These are phyloP conservation scores for Bryoglossum gracile DNA, from an alignment of 495 filamentous ascomycete genomes.

Conservation along the genomic window DNA sequence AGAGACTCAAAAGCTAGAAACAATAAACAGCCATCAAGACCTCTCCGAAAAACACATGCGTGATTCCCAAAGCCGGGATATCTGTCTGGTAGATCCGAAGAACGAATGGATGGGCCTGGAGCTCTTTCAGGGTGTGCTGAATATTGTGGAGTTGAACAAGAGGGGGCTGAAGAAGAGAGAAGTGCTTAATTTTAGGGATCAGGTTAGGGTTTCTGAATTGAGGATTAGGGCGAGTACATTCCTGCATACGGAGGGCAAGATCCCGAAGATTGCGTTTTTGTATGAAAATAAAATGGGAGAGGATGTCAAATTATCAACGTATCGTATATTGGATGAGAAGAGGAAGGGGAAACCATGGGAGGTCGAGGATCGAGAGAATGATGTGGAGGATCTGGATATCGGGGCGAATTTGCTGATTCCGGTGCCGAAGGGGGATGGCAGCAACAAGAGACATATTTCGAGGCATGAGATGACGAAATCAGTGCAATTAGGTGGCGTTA, in stretches of 20 bases:
- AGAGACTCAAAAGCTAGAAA: slow-evolving; percentile 51
- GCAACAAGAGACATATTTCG: slow-evolving; percentile 43
- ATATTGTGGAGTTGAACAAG: slow-evolving; percentile 61
- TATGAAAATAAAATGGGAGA: slow-evolving; percentile 68
- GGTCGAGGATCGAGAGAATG: slow-evolving; percentile 39
- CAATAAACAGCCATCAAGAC: slow-evolving; percentile 63
- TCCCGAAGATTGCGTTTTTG: slow-evolving; percentile 75
- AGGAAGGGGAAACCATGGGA: slow-evolving; percentile 38
- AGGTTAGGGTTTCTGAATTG: slow-evolving; percentile 75
- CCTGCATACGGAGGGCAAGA: slow-evolving; percentile 61
- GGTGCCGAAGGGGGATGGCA: slow-evolving; percentile 49
- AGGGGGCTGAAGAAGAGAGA: slow-evolving; percentile 47
- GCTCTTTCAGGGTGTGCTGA: slow-evolving; percentile 82
- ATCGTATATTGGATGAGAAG: slow-evolving; percentile 48
- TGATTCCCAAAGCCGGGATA: slow-evolving; percentile 66
- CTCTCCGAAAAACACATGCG: slow-evolving; percentile 72
- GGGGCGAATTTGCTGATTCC: slow-evolving; percentile 81
- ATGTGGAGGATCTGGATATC: slow-evolving; percentile 55
- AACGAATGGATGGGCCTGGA: slow-evolving; percentile 77
- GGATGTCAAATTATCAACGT: slow-evolving; percentile 52
- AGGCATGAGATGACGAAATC: slow-evolving; percentile 40
- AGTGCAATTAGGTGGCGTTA: slow-evolving; percentile 55
- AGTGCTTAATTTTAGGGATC: slow-evolving; percentile 59
- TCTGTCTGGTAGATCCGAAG: slow-evolving; percentile 76
- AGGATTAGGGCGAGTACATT: slow-evolving; percentile 79